These are phyloP conservation scores for Alternaria postmessia DNA, from an alignment of 2,329 filamentous ascomycete species.

Conservation along the genomic window DNA sequence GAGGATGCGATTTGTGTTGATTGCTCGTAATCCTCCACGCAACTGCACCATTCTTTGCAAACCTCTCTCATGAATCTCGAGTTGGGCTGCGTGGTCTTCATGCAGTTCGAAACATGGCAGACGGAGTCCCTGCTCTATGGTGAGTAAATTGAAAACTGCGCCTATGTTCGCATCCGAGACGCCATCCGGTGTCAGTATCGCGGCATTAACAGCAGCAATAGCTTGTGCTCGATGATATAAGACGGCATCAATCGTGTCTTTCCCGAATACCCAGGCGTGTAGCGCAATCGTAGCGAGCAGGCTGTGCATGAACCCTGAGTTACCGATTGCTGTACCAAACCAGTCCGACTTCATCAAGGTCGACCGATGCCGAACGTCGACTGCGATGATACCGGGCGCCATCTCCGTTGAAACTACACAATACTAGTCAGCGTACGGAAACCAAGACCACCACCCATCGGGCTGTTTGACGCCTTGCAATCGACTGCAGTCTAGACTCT, in stretches of 20 bases:
- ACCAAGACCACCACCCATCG: neutral
- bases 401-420: constrained; percentile 45
- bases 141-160: constrained; percentile 50
- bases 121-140: constrained; percentile 45
- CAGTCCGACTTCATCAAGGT: constrained; percentile 48
- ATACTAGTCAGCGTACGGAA: constrained; percentile 26
- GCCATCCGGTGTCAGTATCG: constrained; percentile 40
- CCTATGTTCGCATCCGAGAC: constrained; percentile 51
- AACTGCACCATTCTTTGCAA: constrained; percentile 47
- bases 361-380: constrained; percentile 47
- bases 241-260: constrained; percentile 42
- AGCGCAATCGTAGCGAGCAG: constrained; percentile 47
- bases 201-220: constrained; percentile 45
- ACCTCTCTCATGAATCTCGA: constrained; percentile 44
- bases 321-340: constrained; percentile 47
- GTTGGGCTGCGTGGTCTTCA: constrained; percentile 44
- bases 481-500: neutral
- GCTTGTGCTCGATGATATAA: constrained; percentile 46
- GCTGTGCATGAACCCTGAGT: constrained; percentile 51
- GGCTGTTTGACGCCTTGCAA: neutral
- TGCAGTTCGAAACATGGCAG: constrained; percentile 32
- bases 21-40: constrained; percentile 44
- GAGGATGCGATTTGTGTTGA: constrained; percentile 49
- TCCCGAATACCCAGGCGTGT: constrained; percentile 45
- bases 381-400: constrained; percentile 48